Conservation (phyloP, 768 basidiomycete species). For the Tricholoma furcatifolium region DNA sequence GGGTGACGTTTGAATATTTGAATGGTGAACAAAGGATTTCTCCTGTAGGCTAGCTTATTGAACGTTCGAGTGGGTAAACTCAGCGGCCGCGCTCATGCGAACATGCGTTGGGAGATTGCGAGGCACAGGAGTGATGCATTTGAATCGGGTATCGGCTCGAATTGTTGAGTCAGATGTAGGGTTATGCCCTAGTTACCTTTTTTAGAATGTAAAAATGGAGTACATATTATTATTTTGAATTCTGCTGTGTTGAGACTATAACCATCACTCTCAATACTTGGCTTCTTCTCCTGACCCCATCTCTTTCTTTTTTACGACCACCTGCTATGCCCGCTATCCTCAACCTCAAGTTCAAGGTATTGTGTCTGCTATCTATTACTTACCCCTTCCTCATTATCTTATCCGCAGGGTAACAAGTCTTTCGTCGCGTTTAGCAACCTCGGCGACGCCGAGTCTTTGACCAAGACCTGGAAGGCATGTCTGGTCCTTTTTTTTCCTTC, state of each 20-base stretch:
- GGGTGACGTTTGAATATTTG: too few species aligned
- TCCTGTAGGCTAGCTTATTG: not conserved
- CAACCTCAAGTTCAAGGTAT: conserved; percentile 83
- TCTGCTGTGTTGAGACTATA: conserved; percentile 11
- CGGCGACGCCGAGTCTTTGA: conserved; percentile 78
- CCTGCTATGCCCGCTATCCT: conserved; percentile 72
- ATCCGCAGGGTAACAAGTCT: conserved; percentile 84
- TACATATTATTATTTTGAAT: conserved; percentile 1
- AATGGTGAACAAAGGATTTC: not conserved
- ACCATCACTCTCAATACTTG: conserved; percentile 4
- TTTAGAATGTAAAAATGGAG: conserved; percentile 15
- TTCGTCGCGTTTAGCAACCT: conserved; percentile 92
- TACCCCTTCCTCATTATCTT: conserved; percentile 7
- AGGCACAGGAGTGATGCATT: not conserved
- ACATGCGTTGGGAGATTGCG: conserved; percentile 3
- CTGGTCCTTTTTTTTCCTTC: conserved; percentile 3
- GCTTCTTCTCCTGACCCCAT: conserved; percentile 13
- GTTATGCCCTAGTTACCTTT: conserved; percentile 3
- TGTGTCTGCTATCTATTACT: conserved; percentile 17
- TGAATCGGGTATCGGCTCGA: conserved; percentile 19
- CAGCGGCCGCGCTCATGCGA: not conserved
- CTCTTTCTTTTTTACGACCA: conserved; percentile 11
- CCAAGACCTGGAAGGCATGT: conserved; percentile 87
- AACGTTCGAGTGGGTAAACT: not conserved
- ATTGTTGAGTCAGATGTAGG: conserved; percentile 18